Evolutionary conservation across 2,329 filamentous ascomycete genomes (phyloP).

Genomic region (Penicillium sp.): DNA sequence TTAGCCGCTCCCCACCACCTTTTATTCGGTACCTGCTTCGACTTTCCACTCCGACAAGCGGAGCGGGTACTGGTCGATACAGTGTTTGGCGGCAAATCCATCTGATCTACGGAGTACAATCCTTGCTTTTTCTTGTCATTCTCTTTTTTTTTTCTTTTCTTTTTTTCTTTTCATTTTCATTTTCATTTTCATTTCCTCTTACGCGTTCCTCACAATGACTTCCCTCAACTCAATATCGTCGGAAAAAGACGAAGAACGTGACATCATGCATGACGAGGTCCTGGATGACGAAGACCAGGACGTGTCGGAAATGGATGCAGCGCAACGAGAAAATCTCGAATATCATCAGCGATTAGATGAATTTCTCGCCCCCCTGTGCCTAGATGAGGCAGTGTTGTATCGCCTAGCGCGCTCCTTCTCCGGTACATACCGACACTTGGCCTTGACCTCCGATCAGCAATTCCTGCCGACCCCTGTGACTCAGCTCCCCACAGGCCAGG

Average conservation of each 20-base stretch:
- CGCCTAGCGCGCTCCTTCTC: conserved; percentile 44
- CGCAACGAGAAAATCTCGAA: conserved; percentile 26
- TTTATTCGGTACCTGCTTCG: conserved; percentile 5
- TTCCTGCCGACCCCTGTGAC: conserved; percentile 46
- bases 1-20: conserved; percentile 1
- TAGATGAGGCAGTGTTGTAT: conserved; percentile 42
- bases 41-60: conserved; percentile 14
- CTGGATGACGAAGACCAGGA: conserved; percentile 36
- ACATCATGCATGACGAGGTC: conserved; percentile 25
- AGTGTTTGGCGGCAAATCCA: too few relatives aligned
- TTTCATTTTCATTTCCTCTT: too few relatives aligned
- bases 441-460: conserved; percentile 42
- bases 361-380: conserved; percentile 38
- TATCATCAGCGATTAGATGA: conserved; percentile 35
- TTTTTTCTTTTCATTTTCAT: too few relatives aligned
- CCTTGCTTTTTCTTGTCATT: conserved; percentile 4
- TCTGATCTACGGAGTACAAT: too few relatives aligned
- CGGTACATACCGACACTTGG: conserved; percentile 41
- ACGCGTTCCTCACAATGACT: conserved; percentile 26
- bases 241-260: conserved; percentile 27
- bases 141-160: neutral
- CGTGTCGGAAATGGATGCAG: conserved; percentile 28
- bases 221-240: conserved; percentile 21
- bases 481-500: conserved; percentile 45
- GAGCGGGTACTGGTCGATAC: conserved; percentile 10